Conservation (phyloP, 164 flowering plant genomes). For the Tetracentron sinense region DNA sequence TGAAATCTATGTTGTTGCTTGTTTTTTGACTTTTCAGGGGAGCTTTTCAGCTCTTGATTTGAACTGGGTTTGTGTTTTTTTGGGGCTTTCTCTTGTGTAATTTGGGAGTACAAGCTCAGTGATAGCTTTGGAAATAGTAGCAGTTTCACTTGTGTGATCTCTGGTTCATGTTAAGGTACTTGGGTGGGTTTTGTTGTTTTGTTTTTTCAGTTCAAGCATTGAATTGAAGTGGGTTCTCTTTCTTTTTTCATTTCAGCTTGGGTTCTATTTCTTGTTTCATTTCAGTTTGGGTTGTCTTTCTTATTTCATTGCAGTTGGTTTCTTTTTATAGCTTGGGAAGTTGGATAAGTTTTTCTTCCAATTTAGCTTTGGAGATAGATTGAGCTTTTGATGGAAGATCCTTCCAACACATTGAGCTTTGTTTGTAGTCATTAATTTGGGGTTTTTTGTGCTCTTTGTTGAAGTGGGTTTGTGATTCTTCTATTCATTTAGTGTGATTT, state of each 20-base stretch:
- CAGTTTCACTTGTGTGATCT: constrained; percentile 19
- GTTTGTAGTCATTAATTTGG: constrained; percentile 2
- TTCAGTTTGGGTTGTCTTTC: no score
- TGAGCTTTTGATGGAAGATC: constrained; percentile 1
- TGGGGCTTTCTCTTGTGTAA: constrained; percentile 8
- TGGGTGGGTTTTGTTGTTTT: constrained; percentile 5
- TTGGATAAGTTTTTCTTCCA: background rate
- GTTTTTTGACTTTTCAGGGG: constrained; percentile 31
- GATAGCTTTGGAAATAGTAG: constrained; percentile 27
- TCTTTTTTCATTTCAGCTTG: constrained; percentile 2
- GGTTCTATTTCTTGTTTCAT: background rate
- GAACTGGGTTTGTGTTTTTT: constrained; percentile 12
- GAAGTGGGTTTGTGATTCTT: constrained; percentile 9
- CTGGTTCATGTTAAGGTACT: constrained; percentile 16
- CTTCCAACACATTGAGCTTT: constrained; percentile 7
- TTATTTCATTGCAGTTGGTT: constrained; percentile 5
- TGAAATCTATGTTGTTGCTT: constrained; percentile 40
- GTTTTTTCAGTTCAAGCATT: constrained; percentile 20
- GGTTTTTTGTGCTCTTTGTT: constrained; percentile 10
- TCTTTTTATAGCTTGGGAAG: constrained; percentile 1
- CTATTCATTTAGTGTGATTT: background rate
- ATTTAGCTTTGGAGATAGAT: constrained; percentile 5
- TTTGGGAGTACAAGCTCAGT: constrained; percentile 24
- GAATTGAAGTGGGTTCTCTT: constrained; percentile 18
- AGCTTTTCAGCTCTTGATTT: constrained; percentile 13